Evolutionary conservation across 2,329 filamentous ascomycete species (phyloP).

Genomic region (Dothideomycetidae sp.): DNA sequence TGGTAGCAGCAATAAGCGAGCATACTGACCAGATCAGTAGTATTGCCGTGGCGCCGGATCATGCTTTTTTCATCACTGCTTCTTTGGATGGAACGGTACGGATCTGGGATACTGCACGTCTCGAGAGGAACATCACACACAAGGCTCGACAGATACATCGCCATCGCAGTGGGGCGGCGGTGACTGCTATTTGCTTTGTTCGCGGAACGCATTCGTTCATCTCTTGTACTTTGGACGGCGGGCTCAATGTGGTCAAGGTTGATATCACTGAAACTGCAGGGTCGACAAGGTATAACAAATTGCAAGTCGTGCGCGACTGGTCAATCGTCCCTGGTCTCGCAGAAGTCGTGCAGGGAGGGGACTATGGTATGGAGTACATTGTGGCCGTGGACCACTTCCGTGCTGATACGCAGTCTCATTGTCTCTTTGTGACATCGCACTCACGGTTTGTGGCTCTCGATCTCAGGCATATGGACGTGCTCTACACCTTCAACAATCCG

Average conservation of each 20-base stretch:
- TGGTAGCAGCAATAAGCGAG: constrained; percentile 81
- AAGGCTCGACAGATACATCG: constrained; percentile 75
- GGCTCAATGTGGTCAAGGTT: constrained; percentile 79
- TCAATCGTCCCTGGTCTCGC: constrained; percentile 41
- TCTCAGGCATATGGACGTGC: constrained; percentile 66
- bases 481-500: constrained; percentile 73
- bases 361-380: constrained; percentile 46
- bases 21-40: constrained; percentile 72
- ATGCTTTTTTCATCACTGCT: constrained; percentile 85
- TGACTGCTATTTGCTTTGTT: constrained; percentile 76
- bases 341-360: not conserved
- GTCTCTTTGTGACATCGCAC: constrained; percentile 74
- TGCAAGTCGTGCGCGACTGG: constrained; percentile 64
- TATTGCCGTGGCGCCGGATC: constrained; percentile 71
- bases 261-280: constrained; percentile 44
- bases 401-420: constrained; percentile 62
- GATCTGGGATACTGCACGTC: constrained; percentile 78
- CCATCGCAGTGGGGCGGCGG: constrained; percentile 54
- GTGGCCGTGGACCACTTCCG: constrained; percentile 91
- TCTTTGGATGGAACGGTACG: constrained; percentile 85
- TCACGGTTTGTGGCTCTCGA: constrained; percentile 76
- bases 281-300: constrained; percentile 55
- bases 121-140: constrained; percentile 84
- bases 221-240: constrained; percentile 79
- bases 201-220: constrained; percentile 90